These are phyloP conservation scores for Ophiocordyceps australis DNA, from an alignment of 2,329 filamentous ascomycete species.

Conservation along the genomic window DNA sequence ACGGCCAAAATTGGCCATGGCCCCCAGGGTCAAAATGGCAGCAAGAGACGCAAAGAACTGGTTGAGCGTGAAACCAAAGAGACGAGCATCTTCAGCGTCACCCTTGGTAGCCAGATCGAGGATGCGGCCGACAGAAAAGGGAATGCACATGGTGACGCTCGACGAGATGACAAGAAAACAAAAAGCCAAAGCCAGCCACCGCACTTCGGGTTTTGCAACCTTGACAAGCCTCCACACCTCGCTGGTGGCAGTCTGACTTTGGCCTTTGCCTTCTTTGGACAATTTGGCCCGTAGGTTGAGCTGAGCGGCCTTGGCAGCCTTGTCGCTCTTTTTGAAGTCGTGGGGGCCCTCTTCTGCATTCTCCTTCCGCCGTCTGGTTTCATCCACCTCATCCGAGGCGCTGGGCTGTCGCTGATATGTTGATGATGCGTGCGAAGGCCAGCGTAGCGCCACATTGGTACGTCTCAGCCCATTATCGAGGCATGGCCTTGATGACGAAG, in stretches of 20 bases:
- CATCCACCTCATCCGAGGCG: slow-evolving; percentile 19
- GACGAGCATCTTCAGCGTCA: slow-evolving; percentile 41
- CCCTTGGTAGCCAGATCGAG: slow-evolving; percentile 76
- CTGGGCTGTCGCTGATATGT: no score
- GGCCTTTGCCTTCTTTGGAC: slow-evolving; percentile 57
- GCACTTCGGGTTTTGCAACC: slow-evolving; percentile 73
- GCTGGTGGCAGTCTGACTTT: slow-evolving; percentile 39
- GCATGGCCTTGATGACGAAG: no score
- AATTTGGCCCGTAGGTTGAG: slow-evolving; percentile 78
- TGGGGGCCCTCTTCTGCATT: slow-evolving; percentile 13
- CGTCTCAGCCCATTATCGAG: no score
- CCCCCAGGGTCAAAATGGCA: slow-evolving; percentile 62
- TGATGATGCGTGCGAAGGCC: no score
- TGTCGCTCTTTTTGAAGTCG: slow-evolving; percentile 53
- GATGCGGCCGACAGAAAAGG: slow-evolving; percentile 91
- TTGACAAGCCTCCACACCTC: slow-evolving; percentile 80
- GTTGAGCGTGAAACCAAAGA: slow-evolving; percentile 70
- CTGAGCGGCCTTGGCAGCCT: slow-evolving; percentile 70
- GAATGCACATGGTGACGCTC: slow-evolving; percentile 85
- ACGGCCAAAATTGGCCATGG: slow-evolving; percentile 79
- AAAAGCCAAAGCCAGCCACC: slow-evolving; percentile 63
- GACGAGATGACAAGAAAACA: slow-evolving; percentile 77
- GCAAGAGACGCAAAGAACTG: slow-evolving; percentile 80
- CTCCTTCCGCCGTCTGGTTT: slow-evolving; percentile 12
- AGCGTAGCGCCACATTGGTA: no score